Conservation (phyloP, 1,284 basidiomycete genomes). For the Cystobasidium sp. region DNA sequence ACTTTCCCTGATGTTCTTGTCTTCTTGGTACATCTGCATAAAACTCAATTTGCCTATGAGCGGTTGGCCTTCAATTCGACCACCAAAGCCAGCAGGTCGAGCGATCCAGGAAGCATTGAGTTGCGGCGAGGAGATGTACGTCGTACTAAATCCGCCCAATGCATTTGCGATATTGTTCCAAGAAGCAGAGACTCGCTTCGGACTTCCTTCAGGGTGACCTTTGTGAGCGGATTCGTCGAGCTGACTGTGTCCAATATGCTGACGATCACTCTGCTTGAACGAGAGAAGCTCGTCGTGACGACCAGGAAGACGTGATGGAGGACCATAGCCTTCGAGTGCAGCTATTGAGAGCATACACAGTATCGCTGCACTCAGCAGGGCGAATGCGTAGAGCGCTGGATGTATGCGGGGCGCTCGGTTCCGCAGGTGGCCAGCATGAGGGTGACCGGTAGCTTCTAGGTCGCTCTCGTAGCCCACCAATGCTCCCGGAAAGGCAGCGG, state of each 20-base stretch:
- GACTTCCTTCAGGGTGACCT: background rate
- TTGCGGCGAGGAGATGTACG: slow-evolving; percentile 32
- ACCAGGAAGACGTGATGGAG: background rate
- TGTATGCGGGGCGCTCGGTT: slow-evolving; percentile 20
- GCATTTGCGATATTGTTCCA: slow-evolving; percentile 41
- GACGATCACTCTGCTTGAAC: background rate
- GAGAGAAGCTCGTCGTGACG: slow-evolving; percentile 1
- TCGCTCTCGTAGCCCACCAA: slow-evolving; percentile 3
- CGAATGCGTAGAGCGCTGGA: slow-evolving; percentile 27
- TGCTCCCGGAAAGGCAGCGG: background rate
- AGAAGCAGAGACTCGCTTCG: background rate
- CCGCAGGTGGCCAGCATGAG: background rate
- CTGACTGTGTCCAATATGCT: background rate
- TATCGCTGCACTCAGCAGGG: slow-evolving; percentile 5
- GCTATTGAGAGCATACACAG: slow-evolving; percentile 6
- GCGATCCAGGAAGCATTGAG: slow-evolving; percentile 36
- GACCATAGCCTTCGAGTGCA: slow-evolving; percentile 13
- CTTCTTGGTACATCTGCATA: background rate
- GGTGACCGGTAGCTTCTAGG: background rate
- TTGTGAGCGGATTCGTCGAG: background rate
- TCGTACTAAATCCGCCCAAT: slow-evolving; percentile 39
- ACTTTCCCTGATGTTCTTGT: background rate
- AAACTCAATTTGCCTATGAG: slow-evolving; percentile 14
- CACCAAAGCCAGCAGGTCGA: slow-evolving; percentile 39
- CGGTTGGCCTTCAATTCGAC: slow-evolving; percentile 16